These are phyloP conservation scores for Starmerella asiatica DNA, from an alignment of 805 yeast species.

Conservation along the genomic window DNA sequence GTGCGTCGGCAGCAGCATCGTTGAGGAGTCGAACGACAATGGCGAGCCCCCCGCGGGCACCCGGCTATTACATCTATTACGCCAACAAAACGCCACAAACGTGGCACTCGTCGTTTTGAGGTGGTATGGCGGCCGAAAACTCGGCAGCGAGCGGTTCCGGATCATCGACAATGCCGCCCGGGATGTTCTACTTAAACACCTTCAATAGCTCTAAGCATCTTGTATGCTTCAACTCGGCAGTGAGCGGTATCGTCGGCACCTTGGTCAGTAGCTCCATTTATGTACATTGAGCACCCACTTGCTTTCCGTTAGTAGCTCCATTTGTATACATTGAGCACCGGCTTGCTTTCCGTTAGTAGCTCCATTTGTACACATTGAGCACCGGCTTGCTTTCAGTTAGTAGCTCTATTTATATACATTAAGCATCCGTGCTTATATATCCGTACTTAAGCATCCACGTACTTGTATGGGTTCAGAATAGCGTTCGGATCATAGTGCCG, in stretches of 20 bases:
- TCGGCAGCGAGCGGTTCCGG: slow-evolving; percentile 60
- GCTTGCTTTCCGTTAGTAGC: background rate
- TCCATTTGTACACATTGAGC: background rate
- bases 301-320: too few species aligned
- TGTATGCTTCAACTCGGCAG: too few species aligned
- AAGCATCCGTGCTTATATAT: too few species aligned
- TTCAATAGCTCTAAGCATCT: background rate
- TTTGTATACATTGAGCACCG: background rate
- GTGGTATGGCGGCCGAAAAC: slow-evolving; percentile 70
- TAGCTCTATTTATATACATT: too few species aligned
- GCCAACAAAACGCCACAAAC: slow-evolving; percentile 37
- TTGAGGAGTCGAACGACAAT: slow-evolving; percentile 54
- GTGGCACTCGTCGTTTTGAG: slow-evolving; percentile 56
- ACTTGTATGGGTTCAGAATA: slow-evolving; percentile 90
- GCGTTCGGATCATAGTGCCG: slow-evolving; percentile 78
- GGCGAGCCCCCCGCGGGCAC: slow-evolving; percentile 69
- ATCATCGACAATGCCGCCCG: slow-evolving; percentile 46
- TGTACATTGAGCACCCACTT: too few species aligned
- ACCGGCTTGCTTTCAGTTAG: too few species aligned
- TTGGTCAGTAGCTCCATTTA: too few species aligned
- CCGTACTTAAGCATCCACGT: slow-evolving; percentile 11
- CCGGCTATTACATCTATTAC: slow-evolving; percentile 42
- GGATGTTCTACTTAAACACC: slow-evolving; percentile 33
- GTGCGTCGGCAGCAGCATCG: slow-evolving; percentile 24
- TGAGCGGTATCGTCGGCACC: too few species aligned